These are phyloP conservation scores for Termitomyces sp. DNA, from an alignment of 768 basidiomycete species.

Conservation along the genomic window DNA sequence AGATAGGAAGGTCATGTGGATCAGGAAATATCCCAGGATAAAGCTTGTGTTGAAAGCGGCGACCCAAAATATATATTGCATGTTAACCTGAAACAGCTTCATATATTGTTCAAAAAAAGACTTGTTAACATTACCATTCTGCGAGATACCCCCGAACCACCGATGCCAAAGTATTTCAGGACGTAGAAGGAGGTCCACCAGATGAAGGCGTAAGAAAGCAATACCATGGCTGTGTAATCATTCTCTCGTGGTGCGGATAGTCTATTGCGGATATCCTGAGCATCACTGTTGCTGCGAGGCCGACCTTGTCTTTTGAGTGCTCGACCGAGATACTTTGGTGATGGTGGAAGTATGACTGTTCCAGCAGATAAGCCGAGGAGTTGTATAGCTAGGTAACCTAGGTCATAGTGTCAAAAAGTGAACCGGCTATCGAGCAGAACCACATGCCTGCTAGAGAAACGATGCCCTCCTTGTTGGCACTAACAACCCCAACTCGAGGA, in stretches of 20 bases:
- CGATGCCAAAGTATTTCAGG: conserved; percentile 32
- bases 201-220: conserved; percentile 67
- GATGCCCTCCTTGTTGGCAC: conserved; percentile 90
- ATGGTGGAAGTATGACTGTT: conserved; percentile 72
- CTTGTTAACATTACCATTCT: conserved; percentile 31
- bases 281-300: conserved; percentile 5
- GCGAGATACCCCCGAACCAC: conserved; percentile 34
- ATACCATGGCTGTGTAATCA: conserved; percentile 71
- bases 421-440: neutral
- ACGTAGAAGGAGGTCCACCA: conserved; percentile 69
- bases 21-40: conserved; percentile 69
- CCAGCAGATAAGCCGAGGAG: conserved; percentile 81
- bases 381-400: conserved; percentile 89
- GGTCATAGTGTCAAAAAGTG: neutral
- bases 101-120: neutral
- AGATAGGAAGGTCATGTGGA: conserved; percentile 60
- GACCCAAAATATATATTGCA: conserved; percentile 86
- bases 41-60: conserved; percentile 85
- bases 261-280: conserved; percentile 6
- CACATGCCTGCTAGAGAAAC: conserved; percentile 64
- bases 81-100: conserved; percentile 56
- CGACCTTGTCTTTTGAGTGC: conserved; percentile 29
- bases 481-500: conserved; percentile 57
- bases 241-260: conserved; percentile 43
- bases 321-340: conserved; percentile 65